phyloP scores from a whole-genome alignment of 2,329 filamentous ascomycete species.

The Aureobasidium sp. region DNA sequence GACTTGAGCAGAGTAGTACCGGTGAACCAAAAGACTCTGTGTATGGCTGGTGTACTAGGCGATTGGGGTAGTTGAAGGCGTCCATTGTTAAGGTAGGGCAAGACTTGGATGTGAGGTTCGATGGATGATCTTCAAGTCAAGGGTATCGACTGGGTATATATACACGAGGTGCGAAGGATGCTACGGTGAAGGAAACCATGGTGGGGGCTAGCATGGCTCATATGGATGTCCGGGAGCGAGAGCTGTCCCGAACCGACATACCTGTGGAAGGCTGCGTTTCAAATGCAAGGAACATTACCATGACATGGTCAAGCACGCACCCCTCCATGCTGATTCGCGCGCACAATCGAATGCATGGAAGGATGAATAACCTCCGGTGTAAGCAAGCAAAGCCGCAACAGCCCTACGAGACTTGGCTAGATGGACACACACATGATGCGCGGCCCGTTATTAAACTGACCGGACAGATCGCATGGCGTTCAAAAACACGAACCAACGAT shows the following conservation, averaged over 20 bases:
- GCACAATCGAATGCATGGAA: slow-evolving; percentile 6
- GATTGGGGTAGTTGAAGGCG: slow-evolving; percentile 7
- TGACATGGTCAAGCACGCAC: slow-evolving; percentile 10
- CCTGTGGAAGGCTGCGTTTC: slow-evolving; percentile 13
- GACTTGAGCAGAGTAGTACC: slow-evolving; percentile 10
- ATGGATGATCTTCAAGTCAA: slow-evolving; percentile 7
- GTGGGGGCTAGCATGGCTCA: slow-evolving; percentile 12
- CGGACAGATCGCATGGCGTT: slow-evolving; percentile 6
- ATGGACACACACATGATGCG: slow-evolving; percentile 14
- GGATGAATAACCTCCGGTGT: slow-evolving; percentile 3
- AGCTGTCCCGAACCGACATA: slow-evolving; percentile 11
- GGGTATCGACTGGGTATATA: slow-evolving; percentile 13
- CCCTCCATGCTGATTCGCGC: slow-evolving; percentile 8
- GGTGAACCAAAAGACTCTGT: slow-evolving; percentile 5
- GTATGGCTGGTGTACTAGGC: slow-evolving; percentile 2
- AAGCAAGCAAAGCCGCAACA: slow-evolving; percentile 10
- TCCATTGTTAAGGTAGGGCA: not conserved
- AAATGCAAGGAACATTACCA: slow-evolving; percentile 13
- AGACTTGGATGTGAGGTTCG: not conserved
- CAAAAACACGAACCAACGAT: slow-evolving; percentile 3
- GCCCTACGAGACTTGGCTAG: slow-evolving; percentile 8
- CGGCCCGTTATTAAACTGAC: slow-evolving; percentile 14
- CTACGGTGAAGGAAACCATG: slow-evolving; percentile 4
- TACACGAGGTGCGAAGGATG: slow-evolving; percentile 5
- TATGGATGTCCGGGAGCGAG: slow-evolving; percentile 2